These are phyloP conservation scores for Wolfiporia cocos DNA, from an alignment of 1,284 basidiomycete species.

Conservation along the genomic window DNA sequence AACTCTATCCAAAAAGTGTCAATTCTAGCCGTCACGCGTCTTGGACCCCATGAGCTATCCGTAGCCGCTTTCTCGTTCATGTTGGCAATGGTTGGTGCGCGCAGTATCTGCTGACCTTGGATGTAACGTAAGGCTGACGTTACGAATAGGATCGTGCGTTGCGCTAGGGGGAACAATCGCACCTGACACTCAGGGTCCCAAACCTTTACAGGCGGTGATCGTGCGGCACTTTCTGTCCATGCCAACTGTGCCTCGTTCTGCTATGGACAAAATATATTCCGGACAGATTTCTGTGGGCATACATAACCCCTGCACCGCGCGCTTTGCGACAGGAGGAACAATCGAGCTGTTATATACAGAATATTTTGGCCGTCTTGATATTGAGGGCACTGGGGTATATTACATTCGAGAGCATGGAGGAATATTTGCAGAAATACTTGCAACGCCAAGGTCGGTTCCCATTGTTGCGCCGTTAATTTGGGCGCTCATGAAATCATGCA, in stretches of 20 bases:
- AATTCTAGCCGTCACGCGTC: conserved; percentile 50
- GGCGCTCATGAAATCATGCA: no score
- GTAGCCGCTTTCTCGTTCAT: conserved; percentile 67
- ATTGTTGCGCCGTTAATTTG: no score
- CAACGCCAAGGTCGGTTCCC: conserved; percentile 78
- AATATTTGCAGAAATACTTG: conserved; percentile 71
- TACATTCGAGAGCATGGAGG: conserved; percentile 72
- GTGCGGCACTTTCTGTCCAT: conserved; percentile 56
- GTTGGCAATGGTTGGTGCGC: conserved; percentile 50
- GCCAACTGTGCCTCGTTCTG: conserved; percentile 60
- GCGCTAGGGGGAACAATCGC: conserved; percentile 74
- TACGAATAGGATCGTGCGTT: conserved; percentile 56
- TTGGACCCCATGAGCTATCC: conserved; percentile 61
- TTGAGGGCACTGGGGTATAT: conserved; percentile 67
- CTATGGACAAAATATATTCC: conserved; percentile 61
- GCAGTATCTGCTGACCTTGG: not conserved
- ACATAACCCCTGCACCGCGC: conserved; percentile 54
- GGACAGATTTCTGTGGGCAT: conserved; percentile 53
- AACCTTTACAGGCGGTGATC: conserved; percentile 58
- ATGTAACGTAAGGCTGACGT: not conserved
- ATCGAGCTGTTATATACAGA: conserved; percentile 54
- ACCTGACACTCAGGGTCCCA: conserved; percentile 70
- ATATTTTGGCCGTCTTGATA: conserved; percentile 56
- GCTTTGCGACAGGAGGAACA: conserved; percentile 50
- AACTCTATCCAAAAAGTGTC: conserved; percentile 65